These are phyloP conservation scores for Beauveria brongniartii DNA, from an alignment of 2,329 filamentous ascomycete genomes.

Conservation along the genomic window DNA sequence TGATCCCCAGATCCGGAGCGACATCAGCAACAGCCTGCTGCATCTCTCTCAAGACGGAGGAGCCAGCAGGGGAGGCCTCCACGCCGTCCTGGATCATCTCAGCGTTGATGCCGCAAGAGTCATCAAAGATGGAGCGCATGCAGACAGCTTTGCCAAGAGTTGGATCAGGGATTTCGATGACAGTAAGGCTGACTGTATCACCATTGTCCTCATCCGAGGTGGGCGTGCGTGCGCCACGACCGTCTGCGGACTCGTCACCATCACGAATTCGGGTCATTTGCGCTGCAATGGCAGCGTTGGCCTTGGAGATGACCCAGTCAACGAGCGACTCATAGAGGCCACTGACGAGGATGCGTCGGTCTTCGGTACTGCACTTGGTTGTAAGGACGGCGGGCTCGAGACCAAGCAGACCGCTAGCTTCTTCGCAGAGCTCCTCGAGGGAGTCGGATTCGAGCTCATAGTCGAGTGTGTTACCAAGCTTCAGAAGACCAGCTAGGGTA, in stretches of 20 bases:
- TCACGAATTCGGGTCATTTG: conserved; percentile 63
- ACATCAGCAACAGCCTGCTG: conserved; percentile 69
- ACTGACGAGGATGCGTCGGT: conserved; percentile 72
- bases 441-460: conserved; percentile 78
- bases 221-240: conserved; percentile 53
- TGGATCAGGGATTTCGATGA: conserved; percentile 77
- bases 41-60: conserved; percentile 82
- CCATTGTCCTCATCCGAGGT: conserved; percentile 61
- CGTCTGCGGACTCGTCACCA: conserved; percentile 60
- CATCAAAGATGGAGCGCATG: conserved; percentile 87
- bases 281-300: conserved; percentile 72
- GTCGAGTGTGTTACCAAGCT: conserved; percentile 83
- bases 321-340: conserved; percentile 90
- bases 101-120: conserved; percentile 82
- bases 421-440: conserved; percentile 80
- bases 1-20: conserved; percentile 71
- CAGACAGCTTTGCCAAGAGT: conserved; percentile 79
- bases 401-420: conserved; percentile 78
- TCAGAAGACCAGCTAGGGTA: conserved; percentile 75
- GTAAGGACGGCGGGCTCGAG: conserved; percentile 77
- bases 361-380: conserved; percentile 72
- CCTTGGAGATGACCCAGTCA: conserved; percentile 86
- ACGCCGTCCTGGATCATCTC: conserved; percentile 98
- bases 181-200: conserved; percentile 81
- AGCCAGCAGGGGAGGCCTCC: conserved; percentile 62